A percentile compares a stretch with the other conserved stretches of the same genome.
Evolutionary conservation across 345 rosid genomes (phyloP).

Genomic region (Moricandia moricandioides): DNA sequence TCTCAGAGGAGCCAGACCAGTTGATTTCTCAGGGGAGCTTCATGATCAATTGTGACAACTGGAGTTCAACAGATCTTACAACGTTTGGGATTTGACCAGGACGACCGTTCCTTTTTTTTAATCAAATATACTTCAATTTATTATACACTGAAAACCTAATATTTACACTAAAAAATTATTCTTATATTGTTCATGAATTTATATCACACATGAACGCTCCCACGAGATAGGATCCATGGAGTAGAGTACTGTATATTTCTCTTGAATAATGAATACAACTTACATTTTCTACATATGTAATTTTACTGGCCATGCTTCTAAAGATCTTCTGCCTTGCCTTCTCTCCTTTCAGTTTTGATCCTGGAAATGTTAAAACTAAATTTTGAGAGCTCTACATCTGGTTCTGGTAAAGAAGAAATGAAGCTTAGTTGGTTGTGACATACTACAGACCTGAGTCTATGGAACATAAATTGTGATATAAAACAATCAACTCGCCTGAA

Average conservation of each 20-base stretch:
- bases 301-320: not conserved
- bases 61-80: constrained; percentile 58
- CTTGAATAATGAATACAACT: constrained; percentile 27
- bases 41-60: constrained; percentile 41
- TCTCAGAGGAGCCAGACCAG: constrained; percentile 40
- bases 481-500: constrained; percentile 24
- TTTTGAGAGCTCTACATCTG: not conserved
- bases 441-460: not conserved
- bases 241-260: constrained; percentile 33
- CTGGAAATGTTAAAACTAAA: constrained; percentile 7
- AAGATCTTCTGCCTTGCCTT: constrained; percentile 3
- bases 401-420: not conserved
- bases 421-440: not conserved
- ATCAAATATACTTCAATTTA: constrained; percentile 10
- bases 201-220: constrained; percentile 27
- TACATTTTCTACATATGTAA: constrained; percentile 16
- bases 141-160: constrained; percentile 14
- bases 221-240: constrained; percentile 21
- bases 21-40: constrained; percentile 40
- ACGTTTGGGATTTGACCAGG: constrained; percentile 44
- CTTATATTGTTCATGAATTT: constrained; percentile 30
- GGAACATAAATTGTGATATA: not conserved
- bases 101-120: not conserved
- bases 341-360: constrained; percentile 11
- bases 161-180: constrained; percentile 21